These are phyloP conservation scores for Cutaneotrichosporon cutaneum DNA, from an alignment of 1,284 basidiomycete genomes.

Conservation along the genomic window DNA sequence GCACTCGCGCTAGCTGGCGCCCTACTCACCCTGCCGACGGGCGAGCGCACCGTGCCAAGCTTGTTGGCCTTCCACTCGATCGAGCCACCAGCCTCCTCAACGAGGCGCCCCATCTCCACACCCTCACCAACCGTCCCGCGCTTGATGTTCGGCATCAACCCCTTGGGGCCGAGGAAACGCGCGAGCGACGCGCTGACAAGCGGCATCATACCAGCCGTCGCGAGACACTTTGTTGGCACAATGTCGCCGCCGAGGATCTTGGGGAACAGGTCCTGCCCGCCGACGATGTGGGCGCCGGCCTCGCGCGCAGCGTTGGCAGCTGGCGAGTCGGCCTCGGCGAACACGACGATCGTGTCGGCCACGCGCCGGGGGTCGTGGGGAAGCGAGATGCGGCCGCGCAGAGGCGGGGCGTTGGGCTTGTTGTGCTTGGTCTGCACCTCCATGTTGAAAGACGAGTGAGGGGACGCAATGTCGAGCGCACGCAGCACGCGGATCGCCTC, in stretches of 20 bases:
- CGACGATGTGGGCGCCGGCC: constrained; percentile 82
- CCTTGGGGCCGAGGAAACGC: constrained; percentile 85
- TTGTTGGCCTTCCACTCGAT: constrained; percentile 93
- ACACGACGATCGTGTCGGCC: constrained; percentile 73
- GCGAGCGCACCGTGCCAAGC: constrained; percentile 58
- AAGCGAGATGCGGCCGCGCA: constrained; percentile 72
- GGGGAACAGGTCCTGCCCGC: constrained; percentile 77
- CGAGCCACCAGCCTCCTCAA: constrained; percentile 74
- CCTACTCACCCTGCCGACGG: constrained; percentile 26
- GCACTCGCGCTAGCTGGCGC: no score
- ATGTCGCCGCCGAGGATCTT: constrained; percentile 53
- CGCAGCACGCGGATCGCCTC: constrained; percentile 47
- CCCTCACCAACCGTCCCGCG: constrained; percentile 92
- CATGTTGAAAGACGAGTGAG: constrained; percentile 73
- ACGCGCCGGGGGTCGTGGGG: constrained; percentile 69
- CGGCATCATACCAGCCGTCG: constrained; percentile 74
- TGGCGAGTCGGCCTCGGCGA: constrained; percentile 62
- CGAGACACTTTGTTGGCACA: constrained; percentile 57
- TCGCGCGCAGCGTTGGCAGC: constrained; percentile 64
- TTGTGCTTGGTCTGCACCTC: constrained; percentile 73
- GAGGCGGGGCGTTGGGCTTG: constrained; percentile 66
- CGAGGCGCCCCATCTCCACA: constrained; percentile 64
- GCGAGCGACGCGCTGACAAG: constrained; percentile 78
- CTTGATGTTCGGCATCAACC: constrained; percentile 91
- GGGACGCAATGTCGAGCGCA: constrained; percentile 72